Conservation (phyloP, 1,139 yeast genomes). For the Protomyces lactucae-debilis region DNA sequence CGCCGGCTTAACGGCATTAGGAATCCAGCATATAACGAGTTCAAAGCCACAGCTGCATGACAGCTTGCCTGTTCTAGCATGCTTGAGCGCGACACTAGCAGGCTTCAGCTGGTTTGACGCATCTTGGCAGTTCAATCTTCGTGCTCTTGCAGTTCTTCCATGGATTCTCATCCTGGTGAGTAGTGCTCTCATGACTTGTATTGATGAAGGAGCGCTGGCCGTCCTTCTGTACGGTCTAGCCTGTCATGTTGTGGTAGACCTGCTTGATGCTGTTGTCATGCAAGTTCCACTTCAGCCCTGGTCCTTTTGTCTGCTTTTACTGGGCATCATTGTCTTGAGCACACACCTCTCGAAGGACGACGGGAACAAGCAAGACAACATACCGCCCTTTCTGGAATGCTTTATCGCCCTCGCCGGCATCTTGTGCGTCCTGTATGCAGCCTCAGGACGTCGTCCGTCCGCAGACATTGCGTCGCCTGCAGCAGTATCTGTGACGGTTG, state of each 20-base stretch:
- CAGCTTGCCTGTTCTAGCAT: neutral
- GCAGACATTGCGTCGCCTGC: neutral
- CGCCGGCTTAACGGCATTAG: neutral
- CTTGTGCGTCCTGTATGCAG: neutral
- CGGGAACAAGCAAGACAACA: neutral
- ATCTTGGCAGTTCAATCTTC: neutral
- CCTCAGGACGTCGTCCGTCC: neutral
- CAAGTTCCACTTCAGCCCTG: neutral
- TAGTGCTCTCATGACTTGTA: neutral
- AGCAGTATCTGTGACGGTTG: neutral
- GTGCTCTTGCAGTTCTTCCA: neutral
- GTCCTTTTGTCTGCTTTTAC: neutral
- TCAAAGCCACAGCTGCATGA: neutral
- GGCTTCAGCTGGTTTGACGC: neutral
- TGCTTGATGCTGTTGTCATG: neutral
- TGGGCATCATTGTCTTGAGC: neutral
- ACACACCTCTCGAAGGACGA: neutral
- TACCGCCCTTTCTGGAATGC: neutral
- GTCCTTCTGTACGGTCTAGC: neutral
- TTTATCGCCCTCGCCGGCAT: neutral
- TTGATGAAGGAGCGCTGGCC: neutral
- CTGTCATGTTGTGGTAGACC: neutral
- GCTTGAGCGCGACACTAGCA: neutral
- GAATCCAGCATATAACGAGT: neutral
- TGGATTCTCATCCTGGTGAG: neutral